phyloP scores from a whole-genome alignment of 768 basidiomycete species.

The Galerina marginata region DNA sequence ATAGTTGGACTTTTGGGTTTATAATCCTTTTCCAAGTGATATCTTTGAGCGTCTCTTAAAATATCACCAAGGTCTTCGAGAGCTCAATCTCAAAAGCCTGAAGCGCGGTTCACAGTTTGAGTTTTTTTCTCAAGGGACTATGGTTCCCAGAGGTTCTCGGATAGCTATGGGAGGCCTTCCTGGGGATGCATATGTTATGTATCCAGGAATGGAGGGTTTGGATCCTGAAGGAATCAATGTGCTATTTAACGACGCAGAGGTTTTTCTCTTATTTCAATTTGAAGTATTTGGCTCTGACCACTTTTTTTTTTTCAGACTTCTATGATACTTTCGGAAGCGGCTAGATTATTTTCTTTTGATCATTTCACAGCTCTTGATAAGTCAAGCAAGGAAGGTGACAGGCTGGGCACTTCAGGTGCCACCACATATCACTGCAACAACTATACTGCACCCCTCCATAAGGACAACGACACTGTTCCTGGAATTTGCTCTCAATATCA shows the following conservation, averaged over 20 bases:
- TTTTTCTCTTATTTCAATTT: not conserved
- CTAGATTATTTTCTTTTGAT: not conserved
- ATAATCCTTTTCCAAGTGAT: no score
- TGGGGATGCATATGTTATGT: not conserved
- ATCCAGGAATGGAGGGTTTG: not conserved
- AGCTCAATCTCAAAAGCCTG: not conserved
- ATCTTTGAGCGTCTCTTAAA: no score
- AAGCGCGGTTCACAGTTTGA: not conserved
- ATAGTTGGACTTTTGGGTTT: no score
- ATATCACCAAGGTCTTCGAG: no score
- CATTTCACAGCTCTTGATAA: not conserved
- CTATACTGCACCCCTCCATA: conserved; percentile 9
- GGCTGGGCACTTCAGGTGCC: conserved; percentile 3
- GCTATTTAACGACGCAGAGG: not conserved
- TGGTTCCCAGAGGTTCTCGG: not conserved
- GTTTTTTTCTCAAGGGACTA: not conserved
- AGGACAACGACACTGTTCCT: not conserved
- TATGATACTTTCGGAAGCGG: not conserved
- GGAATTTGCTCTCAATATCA: conserved; percentile 12
- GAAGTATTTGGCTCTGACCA: not conserved
- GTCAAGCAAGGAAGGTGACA: not conserved
- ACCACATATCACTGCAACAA: conserved; percentile 6
- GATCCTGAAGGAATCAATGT: not conserved
- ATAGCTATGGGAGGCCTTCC: not conserved
- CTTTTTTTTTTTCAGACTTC: not conserved